A percentile compares a stretch with the other conserved stretches of the same genome.
phyloP scores from a whole-genome alignment of 495 filamentous ascomycete species.

The Neurospora hispaniola region DNA sequence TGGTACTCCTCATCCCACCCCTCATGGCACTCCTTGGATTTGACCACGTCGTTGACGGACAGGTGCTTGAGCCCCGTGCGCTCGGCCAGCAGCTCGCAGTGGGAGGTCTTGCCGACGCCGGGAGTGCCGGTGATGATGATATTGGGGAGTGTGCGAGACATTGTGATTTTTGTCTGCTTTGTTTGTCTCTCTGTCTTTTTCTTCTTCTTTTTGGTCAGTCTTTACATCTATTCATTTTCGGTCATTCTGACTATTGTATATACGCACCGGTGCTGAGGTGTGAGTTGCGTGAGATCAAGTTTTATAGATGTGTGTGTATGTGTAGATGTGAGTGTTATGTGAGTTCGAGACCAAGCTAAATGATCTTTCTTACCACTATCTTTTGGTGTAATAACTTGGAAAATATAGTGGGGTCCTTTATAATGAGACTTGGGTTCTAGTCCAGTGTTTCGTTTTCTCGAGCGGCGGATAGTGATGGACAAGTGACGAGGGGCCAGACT shows the following conservation, averaged over 20 bases:
- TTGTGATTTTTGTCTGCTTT: slow-evolving; percentile 17
- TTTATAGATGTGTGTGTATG: not conserved
- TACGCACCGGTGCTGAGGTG: not conserved
- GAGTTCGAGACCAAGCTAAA: not conserved
- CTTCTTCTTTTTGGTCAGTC: not conserved
- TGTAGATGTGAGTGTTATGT: not conserved
- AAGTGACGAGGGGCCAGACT: not conserved
- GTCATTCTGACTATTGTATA: too few relatives aligned
- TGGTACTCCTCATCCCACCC: slow-evolving; percentile 74
- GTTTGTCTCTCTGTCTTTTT: not conserved
- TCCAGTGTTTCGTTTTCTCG: not conserved
- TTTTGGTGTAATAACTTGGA: not conserved
- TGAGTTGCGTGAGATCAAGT: not conserved
- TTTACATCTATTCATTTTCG: too few relatives aligned
- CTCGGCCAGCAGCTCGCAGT: slow-evolving; percentile 68
- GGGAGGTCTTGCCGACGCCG: slow-evolving; percentile 88
- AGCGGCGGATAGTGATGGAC: not conserved
- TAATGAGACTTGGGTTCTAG: not conserved
- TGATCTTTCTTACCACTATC: not conserved
- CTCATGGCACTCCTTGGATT: slow-evolving; percentile 71
- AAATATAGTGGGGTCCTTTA: not conserved
- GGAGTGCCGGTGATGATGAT: slow-evolving; percentile 94
- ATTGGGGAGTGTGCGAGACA: slow-evolving; percentile 59
- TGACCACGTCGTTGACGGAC: slow-evolving; percentile 82
- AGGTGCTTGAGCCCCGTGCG: slow-evolving; percentile 58